Base-by-base conservation (phyloP, 192 early-diverging fungal genomes). In the Rhizophagus prolifer region DNA sequence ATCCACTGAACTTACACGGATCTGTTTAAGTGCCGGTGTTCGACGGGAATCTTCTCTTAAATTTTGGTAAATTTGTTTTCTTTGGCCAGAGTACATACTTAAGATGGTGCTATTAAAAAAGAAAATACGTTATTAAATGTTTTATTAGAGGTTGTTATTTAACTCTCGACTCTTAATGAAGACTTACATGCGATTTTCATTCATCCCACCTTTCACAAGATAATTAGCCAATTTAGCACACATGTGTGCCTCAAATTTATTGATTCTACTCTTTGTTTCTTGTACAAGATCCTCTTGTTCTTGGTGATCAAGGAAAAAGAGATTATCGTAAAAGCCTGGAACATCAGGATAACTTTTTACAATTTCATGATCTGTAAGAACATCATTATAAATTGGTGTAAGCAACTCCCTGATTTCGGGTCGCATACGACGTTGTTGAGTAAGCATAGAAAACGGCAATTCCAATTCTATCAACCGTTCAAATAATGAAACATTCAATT, bases 1-100 rank as follows among this genome's bases (percentile, higher is more conserved):
- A 79, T 97, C 96, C 2, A 99, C 97, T 46, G 91, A 94, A n/a
- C 91, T 92, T 1, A 98, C 93, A 71, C 93, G 91, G 26, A 98
- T 92, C 7, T 90, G 86, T 75, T 93, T 94, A 30, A 77, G 41
- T 58, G 81, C 75, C 19, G 62, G 19, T 34, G 67, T 65, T 19
- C 64, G 34, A 19, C 74, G 71, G 10, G 59, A 70, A 25, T 65
- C 41, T 3, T 16, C 79, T 1, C 80, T 79, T 13, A 89, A 59
- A 9, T 58, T 79, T 12, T 82, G 74, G n/a, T 59, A 21, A 13
- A 89, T 82, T 41, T 72, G 76, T 9, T 76, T 64, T 12, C 83
- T 82, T 36, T 89, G 88, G 21, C 85, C 85, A 61, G 85, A 78
- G 41, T 89, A 89, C 85, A 88, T 87, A 38, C 84, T 85, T 61